A percentile compares a stretch with the other conserved stretches of the same genome.
These are phyloP conservation scores for Linnemannia elongata DNA, from an alignment of 192 early-diverging fungal genomes.

Conservation along the genomic window DNA sequence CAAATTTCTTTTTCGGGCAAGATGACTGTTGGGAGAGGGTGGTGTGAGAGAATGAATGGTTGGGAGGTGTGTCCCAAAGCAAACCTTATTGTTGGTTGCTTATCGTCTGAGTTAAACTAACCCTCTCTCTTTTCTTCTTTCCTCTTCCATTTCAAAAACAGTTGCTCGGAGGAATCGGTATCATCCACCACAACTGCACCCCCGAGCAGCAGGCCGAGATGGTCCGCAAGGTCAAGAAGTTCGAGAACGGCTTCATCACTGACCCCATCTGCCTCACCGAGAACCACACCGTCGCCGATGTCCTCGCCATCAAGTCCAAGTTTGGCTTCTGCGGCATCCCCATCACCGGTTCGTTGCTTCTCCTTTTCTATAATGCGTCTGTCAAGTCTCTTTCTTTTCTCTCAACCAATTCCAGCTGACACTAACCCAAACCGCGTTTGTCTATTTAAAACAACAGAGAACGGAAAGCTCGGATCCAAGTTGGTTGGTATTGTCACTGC, in stretches of 20 bases:
- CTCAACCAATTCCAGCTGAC: not conserved
- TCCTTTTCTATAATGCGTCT: not conserved
- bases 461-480: constrained; percentile 89
- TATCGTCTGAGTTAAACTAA: not conserved
- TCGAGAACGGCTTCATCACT: constrained; percentile 98
- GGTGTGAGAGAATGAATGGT: not conserved
- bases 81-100: not conserved
- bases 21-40: not conserved
- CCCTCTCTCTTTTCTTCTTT: constrained; percentile 1
- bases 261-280: constrained; percentile 92
- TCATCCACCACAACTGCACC: constrained; percentile 98
- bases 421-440: not conserved
- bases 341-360: constrained; percentile 79
- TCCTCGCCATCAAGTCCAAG: constrained; percentile 86
- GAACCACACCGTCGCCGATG: constrained; percentile 85
- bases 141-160: constrained; percentile 18
- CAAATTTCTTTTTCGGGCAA: constrained; percentile 56
- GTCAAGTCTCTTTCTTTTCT: not conserved
- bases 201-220: constrained; percentile 97
- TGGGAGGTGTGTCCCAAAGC: not conserved
- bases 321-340: constrained; percentile 97
- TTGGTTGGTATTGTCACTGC: constrained; percentile 96
- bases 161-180: constrained; percentile 93
- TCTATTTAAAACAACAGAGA: constrained; percentile 61
- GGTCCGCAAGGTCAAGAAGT: constrained; percentile 98